Base-by-base conservation (phyloP, 257 asterid species). In the Solanum commersonii region DNA sequence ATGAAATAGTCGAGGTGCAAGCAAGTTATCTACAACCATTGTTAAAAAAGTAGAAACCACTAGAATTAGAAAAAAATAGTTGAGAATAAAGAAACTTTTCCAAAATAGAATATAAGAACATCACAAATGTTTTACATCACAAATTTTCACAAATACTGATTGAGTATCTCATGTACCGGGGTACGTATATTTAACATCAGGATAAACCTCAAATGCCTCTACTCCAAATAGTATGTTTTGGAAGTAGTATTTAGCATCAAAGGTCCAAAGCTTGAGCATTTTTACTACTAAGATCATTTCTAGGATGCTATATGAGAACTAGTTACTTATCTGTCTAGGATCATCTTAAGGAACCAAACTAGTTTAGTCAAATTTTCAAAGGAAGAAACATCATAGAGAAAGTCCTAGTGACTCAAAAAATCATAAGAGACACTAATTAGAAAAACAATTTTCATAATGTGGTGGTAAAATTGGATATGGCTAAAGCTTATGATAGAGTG, bases 131-230 rank as follows among this genome's bases (percentile, higher is more conserved):
- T 38, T 38, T 5, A 12, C 18, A 76, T 38, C 59, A 40, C 49
- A 77, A n/a, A 77, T 46, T 13, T 14, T 46, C 20, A 77, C 56
- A 77, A 77, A 88, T 92, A 91, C 4, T 87, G 93, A n/a, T 70
- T 68, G 40, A 93, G 90, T 86, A 89, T 92, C 79, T 92, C 93
- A 10, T 94, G 93, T 85, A 94, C 95, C 14, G 93, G 90, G 56
- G 56, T 46, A 4, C 13, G 93, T 93, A 88, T 94, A 93, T 52
- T 93, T 93, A 83, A 95, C 95, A 86, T 95, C 95, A 8, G 98
- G 96, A 89, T 95, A 95, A 33, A 94, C 92, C 88, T 91, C 88
- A 0, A 96, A 87, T 37, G 97, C 96, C 91, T 95, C 97, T 0
- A 89, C 89, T 1, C 95, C 98, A 12, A 92, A 87, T 2, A 52